These are phyloP conservation scores for Wallacemonas rigidus DNA, from an alignment of 208 protist genomes.

Conservation along the genomic window DNA sequence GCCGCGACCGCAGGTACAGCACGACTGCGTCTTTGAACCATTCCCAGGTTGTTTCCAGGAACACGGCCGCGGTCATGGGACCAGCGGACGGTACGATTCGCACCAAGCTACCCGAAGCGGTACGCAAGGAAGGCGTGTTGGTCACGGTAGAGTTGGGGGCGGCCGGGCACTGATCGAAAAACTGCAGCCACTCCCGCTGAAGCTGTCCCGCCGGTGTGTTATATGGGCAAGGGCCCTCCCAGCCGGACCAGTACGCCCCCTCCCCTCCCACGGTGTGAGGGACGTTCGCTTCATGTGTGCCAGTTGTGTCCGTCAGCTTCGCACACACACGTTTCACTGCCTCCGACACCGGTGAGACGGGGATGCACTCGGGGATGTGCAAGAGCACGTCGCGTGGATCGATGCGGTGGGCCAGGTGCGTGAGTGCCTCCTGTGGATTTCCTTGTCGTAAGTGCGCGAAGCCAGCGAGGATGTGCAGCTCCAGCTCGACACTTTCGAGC, in stretches of 20 bases:
- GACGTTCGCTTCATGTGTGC: no score
- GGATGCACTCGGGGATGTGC: slow-evolving; percentile 63
- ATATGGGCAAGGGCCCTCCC: slow-evolving; percentile 44
- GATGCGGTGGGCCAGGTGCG: slow-evolving; percentile 54
- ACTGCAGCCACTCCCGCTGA: slow-evolving; percentile 45
- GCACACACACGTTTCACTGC: background rate
- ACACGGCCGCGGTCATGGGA: slow-evolving; percentile 30
- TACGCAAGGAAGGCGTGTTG: slow-evolving; percentile 8
- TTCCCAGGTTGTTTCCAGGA: slow-evolving; percentile 52
- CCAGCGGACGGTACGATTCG: slow-evolving; percentile 44
- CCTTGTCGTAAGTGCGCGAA: slow-evolving; percentile 62
- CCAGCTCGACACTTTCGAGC: slow-evolving; percentile 46
- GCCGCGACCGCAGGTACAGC: slow-evolving; percentile 40
- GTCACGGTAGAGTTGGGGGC: slow-evolving; percentile 20
- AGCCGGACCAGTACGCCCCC: slow-evolving; percentile 18
- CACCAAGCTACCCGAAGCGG: slow-evolving; percentile 8
- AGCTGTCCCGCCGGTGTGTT: slow-evolving; percentile 39
- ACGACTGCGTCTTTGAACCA: slow-evolving; percentile 48
- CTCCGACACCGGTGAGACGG: slow-evolving; percentile 25
- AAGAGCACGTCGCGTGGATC: slow-evolving; percentile 74
- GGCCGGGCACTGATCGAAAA: slow-evolving; percentile 46
- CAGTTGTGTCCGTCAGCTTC: background rate
- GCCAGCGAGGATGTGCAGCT: slow-evolving; percentile 71
- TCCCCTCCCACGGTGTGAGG: background rate
- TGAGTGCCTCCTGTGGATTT: slow-evolving; percentile 46